phyloP scores from a whole-genome alignment of 768 basidiomycete genomes.

The Fomitopsis pulvina region DNA sequence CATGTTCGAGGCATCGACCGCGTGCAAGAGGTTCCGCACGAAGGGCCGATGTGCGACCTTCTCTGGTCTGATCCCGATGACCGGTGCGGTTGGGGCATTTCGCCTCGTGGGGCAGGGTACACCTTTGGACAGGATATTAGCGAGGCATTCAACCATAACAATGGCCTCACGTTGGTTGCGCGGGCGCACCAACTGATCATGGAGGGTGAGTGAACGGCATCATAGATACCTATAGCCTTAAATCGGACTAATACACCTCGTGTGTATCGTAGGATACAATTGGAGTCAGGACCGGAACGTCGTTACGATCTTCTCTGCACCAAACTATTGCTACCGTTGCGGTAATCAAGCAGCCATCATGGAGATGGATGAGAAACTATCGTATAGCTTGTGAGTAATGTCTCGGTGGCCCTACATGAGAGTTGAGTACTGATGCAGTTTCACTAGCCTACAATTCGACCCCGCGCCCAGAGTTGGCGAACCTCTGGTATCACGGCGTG shows the following conservation, averaged over 20 bases:
- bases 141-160: conserved; percentile 99
- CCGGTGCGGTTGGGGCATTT: conserved; percentile 99
- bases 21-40: conserved; percentile 98
- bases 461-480: conserved; percentile 98
- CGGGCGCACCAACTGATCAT: conserved; percentile 94
- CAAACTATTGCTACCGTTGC: conserved; percentile 99
- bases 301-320: conserved; percentile 98
- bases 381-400: conserved; percentile 75
- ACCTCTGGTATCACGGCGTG: conserved; percentile 92
- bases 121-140: conserved; percentile 99
- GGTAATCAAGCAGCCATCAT: conserved; percentile 99
- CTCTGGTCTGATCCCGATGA: conserved; percentile 99
- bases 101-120: conserved; percentile 97
- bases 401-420: conserved; percentile 3
- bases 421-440: conserved; percentile 4
- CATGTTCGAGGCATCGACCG: conserved; percentile 98
- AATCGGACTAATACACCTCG: not conserved
- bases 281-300: conserved; percentile 99
- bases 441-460: conserved; percentile 92
- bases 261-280: conserved; percentile 58
- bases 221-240: no score
- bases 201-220: conserved; percentile 62
- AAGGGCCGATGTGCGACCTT: conserved; percentile 99
- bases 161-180: conserved; percentile 92
- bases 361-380: conserved; percentile 98